These are phyloP conservation scores for Plicaturopsis crispa DNA, from an alignment of 768 basidiomycete genomes.

Conservation along the genomic window DNA sequence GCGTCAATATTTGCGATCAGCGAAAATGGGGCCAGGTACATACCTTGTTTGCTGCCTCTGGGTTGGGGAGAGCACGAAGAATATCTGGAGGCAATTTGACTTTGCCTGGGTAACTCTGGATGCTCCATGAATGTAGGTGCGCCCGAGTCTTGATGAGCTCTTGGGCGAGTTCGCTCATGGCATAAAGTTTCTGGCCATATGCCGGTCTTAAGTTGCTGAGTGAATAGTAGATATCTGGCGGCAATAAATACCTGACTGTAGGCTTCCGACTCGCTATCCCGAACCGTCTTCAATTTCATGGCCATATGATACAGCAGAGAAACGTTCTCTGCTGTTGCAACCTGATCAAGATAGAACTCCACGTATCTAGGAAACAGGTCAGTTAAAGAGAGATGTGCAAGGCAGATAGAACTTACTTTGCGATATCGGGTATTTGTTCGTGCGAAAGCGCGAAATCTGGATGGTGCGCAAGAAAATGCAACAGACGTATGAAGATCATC, in stretches of 20 bases:
- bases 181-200: constrained; percentile 68
- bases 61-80: constrained; percentile 58
- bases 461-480: constrained; percentile 89
- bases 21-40: constrained; percentile 1
- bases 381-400: constrained; percentile 4
- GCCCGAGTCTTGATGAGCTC: constrained; percentile 73
- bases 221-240: background rate
- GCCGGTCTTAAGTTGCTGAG: background rate
- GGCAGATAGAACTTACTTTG: constrained; percentile 52
- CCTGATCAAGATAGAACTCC: constrained; percentile 75
- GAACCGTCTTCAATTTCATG: constrained; percentile 77
- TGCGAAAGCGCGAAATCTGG: constrained; percentile 75
- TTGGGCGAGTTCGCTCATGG: constrained; percentile 83
- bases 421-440: constrained; percentile 69
- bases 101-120: constrained; percentile 76
- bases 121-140: constrained; percentile 58
- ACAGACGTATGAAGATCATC: constrained; percentile 73
- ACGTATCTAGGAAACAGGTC: constrained; percentile 57
- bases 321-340: constrained; percentile 77
- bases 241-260: constrained; percentile 54
- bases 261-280: constrained; percentile 62
- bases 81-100: constrained; percentile 78
- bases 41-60: constrained; percentile 62
- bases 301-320: constrained; percentile 80
- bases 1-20: background rate